Evolutionary conservation across 2,329 filamentous ascomycete species (phyloP).

Genomic region (Calonectria naviculata): DNA sequence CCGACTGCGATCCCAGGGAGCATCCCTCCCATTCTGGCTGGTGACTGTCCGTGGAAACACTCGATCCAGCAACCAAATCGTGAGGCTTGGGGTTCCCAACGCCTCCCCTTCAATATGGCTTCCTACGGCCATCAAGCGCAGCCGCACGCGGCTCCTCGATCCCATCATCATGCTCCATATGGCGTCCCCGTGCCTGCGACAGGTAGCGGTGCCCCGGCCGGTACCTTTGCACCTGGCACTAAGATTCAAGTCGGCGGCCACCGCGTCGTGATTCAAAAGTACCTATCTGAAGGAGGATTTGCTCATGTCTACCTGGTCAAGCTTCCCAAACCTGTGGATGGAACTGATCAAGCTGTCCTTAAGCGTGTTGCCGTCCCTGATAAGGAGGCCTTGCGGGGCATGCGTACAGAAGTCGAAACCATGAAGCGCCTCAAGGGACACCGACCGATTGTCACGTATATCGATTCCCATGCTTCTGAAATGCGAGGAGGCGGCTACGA

Average conservation of each 20-base stretch:
- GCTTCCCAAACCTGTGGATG: constrained; percentile 80
- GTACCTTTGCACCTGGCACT: constrained; percentile 92
- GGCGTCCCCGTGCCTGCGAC: constrained; percentile 54
- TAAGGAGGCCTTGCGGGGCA: constrained; percentile 92
- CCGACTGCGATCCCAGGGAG: constrained; percentile 28
- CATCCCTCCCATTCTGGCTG: constrained; percentile 31
- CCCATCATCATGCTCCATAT: constrained; percentile 57
- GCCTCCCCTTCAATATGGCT: constrained; percentile 43
- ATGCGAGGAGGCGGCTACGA: constrained; percentile 94
- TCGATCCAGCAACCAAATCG: constrained; percentile 1
- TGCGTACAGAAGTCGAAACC: constrained; percentile 98
- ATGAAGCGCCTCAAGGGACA: constrained; percentile 99
- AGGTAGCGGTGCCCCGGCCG: constrained; percentile 68
- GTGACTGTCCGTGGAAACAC: constrained; percentile 24
- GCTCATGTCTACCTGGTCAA: constrained; percentile 98
- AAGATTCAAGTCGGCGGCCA: constrained; percentile 97
- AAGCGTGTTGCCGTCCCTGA: constrained; percentile 97
- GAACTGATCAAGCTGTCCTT: constrained; percentile 84
- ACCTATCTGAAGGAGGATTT: constrained; percentile 97
- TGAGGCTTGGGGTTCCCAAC: neutral
- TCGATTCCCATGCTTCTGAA: constrained; percentile 97
- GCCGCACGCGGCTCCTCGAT: constrained; percentile 39
- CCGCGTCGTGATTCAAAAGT: constrained; percentile 94
- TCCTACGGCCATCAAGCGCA: constrained; percentile 49
- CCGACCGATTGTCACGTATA: constrained; percentile 95